Evolutionary conservation across 495 filamentous ascomycete species (phyloP), one percentile per base, ranked within the genome.

Genomic region (Neurospora discreta): DNA sequence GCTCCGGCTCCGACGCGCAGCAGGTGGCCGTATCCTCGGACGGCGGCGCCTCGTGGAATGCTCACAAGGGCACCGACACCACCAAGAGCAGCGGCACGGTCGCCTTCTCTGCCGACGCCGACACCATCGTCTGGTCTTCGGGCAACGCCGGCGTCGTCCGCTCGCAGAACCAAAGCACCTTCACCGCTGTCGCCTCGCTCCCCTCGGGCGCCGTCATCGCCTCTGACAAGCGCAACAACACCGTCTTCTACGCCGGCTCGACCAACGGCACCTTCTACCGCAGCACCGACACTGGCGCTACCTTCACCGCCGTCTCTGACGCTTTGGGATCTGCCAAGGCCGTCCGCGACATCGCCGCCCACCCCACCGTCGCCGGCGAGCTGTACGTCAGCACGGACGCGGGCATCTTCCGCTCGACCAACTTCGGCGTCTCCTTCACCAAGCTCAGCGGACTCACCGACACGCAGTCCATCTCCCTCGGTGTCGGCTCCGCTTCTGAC

Each of bases 341-440:
- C 0, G 80, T 86, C 69, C 81, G 82, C 33, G 84, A 84, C 41
- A 84, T 88, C n/a, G 80, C 75, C 10, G 83, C 83, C 2, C 83
- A 87, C 71, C 86, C 86, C 20, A 77, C 77, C 23, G 76, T 78
- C 6, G 81, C 84, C 0, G 87, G 87, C 40, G 84, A 87, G 71
- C 77, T 89, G 20, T 88, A 81, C 81, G 82, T 84, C 16, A 84
- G 83, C 52, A 88, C 86, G n/a, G 79, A 86, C 43, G 75, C 58
- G 1, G 87, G 87, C 36, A 77, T 89, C 68, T 87, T 86, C 81
- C 82, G 83, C 71, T 85, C 82, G 18, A 82, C 80, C 11, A 74
- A 88, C 73, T 87, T 75, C 40, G 87, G 87, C 16, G 72, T 71
- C 9, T 82, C 81, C 7, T 89, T 87, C 71, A 80, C 80, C 0